These are phyloP conservation scores for Typha latifolia DNA, from an alignment of 176 grass and related monocot species.

Conservation along the genomic window DNA sequence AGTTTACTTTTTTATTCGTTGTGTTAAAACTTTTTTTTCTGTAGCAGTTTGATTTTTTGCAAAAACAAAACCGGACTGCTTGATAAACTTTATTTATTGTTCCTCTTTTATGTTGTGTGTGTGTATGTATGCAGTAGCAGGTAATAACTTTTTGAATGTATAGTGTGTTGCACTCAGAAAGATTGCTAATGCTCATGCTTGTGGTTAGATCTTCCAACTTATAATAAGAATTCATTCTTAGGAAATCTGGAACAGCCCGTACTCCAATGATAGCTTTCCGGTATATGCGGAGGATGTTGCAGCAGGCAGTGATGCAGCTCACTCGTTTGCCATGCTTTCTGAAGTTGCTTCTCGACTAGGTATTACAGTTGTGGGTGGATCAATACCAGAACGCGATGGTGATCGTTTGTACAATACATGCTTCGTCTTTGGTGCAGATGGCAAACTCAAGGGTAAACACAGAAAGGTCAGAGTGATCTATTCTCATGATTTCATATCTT, in stretches of 20 bases:
- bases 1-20: no score
- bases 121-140: no score
- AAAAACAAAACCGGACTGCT: no score
- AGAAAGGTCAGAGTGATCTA: constrained; percentile 51
- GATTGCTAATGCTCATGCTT: not conserved
- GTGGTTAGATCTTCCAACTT: constrained; percentile 3
- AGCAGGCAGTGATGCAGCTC: constrained; percentile 65
- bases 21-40: no score
- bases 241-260: constrained; percentile 97
- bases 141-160: not conserved
- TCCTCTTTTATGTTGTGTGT: no score
- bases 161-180: not conserved
- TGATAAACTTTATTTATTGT: no score
- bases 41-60: no score
- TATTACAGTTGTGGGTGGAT: constrained; percentile 90
- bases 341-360: constrained; percentile 53
- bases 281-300: constrained; percentile 86
- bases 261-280: constrained; percentile 91
- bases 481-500: not conserved
- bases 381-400: constrained; percentile 76
- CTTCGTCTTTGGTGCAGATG: constrained; percentile 82
- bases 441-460: constrained; percentile 83
- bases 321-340: constrained; percentile 82
- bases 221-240: constrained; percentile 18
- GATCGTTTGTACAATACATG: constrained; percentile 81